Conservation (phyloP, 176 grass and related monocot genomes). For the Paspalum vaginatum region DNA sequence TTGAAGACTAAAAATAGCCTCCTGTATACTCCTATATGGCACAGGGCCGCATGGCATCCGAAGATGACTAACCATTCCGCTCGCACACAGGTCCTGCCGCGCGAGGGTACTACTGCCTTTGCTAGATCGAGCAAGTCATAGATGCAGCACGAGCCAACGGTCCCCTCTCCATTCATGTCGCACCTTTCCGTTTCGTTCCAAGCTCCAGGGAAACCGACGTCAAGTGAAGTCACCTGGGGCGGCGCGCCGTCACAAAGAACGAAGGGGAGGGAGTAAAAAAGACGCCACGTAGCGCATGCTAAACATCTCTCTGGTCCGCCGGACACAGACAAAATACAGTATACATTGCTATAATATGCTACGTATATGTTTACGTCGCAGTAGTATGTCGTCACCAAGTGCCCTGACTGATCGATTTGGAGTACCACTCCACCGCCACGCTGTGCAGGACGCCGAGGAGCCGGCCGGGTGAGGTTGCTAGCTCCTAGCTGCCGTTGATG, state of each 20-base stretch:
- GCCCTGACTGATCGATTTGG: no score
- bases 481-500: slow-evolving; percentile 9
- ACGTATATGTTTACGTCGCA: no score
- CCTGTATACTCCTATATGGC: no score
- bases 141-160: neutral
- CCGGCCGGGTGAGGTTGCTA: neutral
- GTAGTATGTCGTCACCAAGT: no score
- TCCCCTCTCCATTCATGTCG: neutral
- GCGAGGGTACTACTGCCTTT: neutral
- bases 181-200: neutral
- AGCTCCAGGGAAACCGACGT: neutral
- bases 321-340: neutral
- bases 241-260: neutral
- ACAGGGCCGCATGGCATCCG: no score
- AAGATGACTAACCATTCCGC: no score
- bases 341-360: neutral
- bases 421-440: neutral
- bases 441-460: no score
- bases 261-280: neutral
- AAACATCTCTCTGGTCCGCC: neutral
- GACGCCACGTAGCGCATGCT: neutral
- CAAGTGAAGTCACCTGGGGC: slow-evolving; percentile 2
- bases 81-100: neutral
- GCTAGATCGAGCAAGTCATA: neutral
- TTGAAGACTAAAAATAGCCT: no score